A percentile compares a stretch with the other conserved stretches of the same genome.
phyloP scores from a whole-genome alignment of 1,284 basidiomycete species.

The Agaricales sp. region DNA sequence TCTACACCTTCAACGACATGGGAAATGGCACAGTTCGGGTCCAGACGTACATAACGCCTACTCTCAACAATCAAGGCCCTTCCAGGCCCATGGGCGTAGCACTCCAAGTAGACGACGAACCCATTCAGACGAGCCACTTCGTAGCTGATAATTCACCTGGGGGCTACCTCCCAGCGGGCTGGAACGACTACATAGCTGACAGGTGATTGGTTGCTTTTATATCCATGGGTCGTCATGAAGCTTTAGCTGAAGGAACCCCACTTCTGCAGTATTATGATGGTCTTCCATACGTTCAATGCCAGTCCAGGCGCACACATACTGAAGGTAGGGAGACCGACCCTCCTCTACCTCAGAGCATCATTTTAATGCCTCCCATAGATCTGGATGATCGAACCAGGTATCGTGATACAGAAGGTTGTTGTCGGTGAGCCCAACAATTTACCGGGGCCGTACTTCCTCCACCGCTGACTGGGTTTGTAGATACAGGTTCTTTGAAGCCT shows the following conservation, averaged over 20 bases:
- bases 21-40: conserved; percentile 35
- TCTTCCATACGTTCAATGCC: conserved; percentile 28
- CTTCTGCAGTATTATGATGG: conserved; percentile 33
- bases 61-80: conserved; percentile 45
- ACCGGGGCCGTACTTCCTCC: conserved; percentile 1
- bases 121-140: conserved; percentile 35
- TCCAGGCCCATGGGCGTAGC: conserved; percentile 46
- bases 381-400: conserved; percentile 49
- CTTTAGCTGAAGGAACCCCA: too few species aligned
- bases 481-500: conserved; percentile 41
- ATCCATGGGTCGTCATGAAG: too few species aligned
- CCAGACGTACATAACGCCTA: conserved; percentile 45
- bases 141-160: conserved; percentile 41
- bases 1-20: conserved; percentile 45
- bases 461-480: conserved; percentile 17
- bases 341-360: background rate
- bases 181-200: conserved; percentile 29
- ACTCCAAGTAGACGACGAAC: conserved; percentile 40
- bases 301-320: conserved; percentile 46
- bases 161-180: conserved; percentile 32
- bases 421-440: conserved; percentile 30
- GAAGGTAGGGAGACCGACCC: conserved; percentile 22
- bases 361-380: conserved; percentile 21
- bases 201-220: conserved; percentile 51
- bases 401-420: conserved; percentile 52